Evolutionary conservation across 805 yeast species (phyloP).

Genomic region (Saccharomycopsis sp.): DNA sequence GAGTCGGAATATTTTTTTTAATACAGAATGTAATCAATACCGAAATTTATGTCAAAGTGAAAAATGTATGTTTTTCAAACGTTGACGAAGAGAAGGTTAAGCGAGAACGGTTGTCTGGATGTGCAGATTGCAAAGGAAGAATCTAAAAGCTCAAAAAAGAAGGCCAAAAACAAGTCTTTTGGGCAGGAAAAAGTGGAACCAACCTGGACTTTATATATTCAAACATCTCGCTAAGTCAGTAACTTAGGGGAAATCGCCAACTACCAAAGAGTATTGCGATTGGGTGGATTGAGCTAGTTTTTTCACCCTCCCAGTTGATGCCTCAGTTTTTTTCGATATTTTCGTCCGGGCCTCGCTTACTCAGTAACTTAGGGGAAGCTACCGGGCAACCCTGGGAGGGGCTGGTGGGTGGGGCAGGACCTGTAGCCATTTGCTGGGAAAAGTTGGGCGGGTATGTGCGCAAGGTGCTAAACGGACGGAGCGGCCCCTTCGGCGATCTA

Average conservation of each 20-base stretch:
- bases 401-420: neutral
- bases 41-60: neutral
- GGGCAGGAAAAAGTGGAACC: neutral
- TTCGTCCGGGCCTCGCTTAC: neutral
- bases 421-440: neutral
- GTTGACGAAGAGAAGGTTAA: neutral
- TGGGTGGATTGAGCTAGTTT: no score
- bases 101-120: neutral
- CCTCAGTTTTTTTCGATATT: neutral
- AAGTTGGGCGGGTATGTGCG: neutral
- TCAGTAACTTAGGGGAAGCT: neutral
- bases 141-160: neutral
- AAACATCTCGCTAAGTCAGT: slow-evolving; percentile 19
- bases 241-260: slow-evolving; percentile 19
- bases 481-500: no score
- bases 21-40: neutral
- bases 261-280: neutral
- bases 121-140: neutral
- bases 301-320: neutral
- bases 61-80: neutral
- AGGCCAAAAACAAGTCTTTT: neutral
- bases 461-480: neutral
- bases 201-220: slow-evolving; percentile 11
- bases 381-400: neutral
- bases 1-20: neutral